These are phyloP conservation scores for Pseudonitzschia pungens DNA, from an alignment of 108 stramenopile species.

Conservation along the genomic window DNA sequence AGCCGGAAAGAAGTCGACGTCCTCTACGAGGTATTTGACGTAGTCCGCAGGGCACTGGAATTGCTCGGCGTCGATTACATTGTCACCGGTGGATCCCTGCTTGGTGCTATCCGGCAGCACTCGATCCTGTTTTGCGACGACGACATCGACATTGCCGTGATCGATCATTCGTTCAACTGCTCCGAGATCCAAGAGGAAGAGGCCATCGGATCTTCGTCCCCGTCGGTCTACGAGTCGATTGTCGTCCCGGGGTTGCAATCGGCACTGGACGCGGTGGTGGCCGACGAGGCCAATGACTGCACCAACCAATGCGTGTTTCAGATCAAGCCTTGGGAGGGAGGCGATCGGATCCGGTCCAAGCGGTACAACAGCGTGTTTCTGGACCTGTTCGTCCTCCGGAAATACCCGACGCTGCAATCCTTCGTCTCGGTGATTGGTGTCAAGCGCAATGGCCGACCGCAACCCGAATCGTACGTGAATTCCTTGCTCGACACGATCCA, in stretches of 20 bases:
- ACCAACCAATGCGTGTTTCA: slow-evolving; percentile 34
- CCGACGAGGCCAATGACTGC: neutral
- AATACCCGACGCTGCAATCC: slow-evolving; percentile 41
- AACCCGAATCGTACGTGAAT: slow-evolving; percentile 44
- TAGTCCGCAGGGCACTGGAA: slow-evolving; percentile 39
- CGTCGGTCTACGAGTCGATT: slow-evolving; percentile 33
- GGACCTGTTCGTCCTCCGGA: slow-evolving; percentile 60
- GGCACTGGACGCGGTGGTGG: slow-evolving; percentile 23
- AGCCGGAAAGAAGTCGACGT: slow-evolving; percentile 60
- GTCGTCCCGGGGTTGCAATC: slow-evolving; percentile 37
- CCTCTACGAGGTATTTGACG: slow-evolving; percentile 46
- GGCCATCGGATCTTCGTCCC: too few relatives aligned
- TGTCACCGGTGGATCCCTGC: slow-evolving; percentile 66
- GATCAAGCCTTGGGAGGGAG: slow-evolving; percentile 63
- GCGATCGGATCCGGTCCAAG: slow-evolving; percentile 59
- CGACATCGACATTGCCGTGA: slow-evolving; percentile 75
- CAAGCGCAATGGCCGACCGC: slow-evolving; percentile 64
- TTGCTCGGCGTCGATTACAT: slow-evolving; percentile 51
- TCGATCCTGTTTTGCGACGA: slow-evolving; percentile 79
- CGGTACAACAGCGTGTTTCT: slow-evolving; percentile 53
- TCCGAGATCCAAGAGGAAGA: neutral
- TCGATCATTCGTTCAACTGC: neutral
- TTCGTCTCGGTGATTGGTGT: slow-evolving; percentile 43
- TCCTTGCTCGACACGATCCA: slow-evolving; percentile 35
- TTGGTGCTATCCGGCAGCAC: slow-evolving; percentile 74